A percentile compares a stretch with the other conserved stretches of the same genome.
phyloP scores from a whole-genome alignment of 371 early-diverging fungal genomes.

The Circinella umbellata region DNA sequence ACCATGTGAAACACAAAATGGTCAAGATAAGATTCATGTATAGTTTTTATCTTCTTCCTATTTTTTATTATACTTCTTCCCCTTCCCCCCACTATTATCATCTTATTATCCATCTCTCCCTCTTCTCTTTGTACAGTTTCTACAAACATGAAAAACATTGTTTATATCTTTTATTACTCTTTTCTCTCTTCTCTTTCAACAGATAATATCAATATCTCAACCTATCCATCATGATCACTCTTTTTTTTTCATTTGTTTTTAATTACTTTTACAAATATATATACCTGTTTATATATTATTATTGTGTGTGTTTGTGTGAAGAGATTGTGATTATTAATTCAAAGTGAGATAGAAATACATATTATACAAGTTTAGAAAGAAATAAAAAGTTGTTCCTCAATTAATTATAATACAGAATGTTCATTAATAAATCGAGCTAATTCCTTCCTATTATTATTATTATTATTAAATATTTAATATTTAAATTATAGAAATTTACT shows the following conservation, averaged over 20 bases:
- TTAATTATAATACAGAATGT: neutral
- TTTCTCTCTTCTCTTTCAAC: neutral
- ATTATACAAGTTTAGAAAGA: neutral
- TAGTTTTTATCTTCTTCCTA: neutral
- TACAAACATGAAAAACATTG: neutral
- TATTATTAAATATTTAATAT: neutral
- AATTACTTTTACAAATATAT: too few species aligned
- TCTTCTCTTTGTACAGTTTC: neutral
- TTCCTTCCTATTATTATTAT: constrained; percentile 8
- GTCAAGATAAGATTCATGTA: neutral
- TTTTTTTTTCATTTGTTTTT: neutral
- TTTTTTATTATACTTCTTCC: neutral
- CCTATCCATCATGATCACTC: neutral
- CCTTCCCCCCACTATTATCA: neutral
- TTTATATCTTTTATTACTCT: neutral
- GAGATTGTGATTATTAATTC: too few species aligned
- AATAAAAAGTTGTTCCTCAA: too few species aligned
- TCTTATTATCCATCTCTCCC: too few species aligned
- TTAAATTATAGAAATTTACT: neutral
- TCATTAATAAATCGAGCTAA: constrained; percentile 13
- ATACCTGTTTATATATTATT: too few species aligned
- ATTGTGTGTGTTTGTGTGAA: too few species aligned
- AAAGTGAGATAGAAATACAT: too few species aligned
- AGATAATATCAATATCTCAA: too few species aligned
- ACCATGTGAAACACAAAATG: constrained; percentile 4